Percentiles rank a stretch among this genome's conserved stretches.
phyloP scores from a whole-genome alignment of 768 basidiomycete species.

The Serendipita sp. region DNA sequence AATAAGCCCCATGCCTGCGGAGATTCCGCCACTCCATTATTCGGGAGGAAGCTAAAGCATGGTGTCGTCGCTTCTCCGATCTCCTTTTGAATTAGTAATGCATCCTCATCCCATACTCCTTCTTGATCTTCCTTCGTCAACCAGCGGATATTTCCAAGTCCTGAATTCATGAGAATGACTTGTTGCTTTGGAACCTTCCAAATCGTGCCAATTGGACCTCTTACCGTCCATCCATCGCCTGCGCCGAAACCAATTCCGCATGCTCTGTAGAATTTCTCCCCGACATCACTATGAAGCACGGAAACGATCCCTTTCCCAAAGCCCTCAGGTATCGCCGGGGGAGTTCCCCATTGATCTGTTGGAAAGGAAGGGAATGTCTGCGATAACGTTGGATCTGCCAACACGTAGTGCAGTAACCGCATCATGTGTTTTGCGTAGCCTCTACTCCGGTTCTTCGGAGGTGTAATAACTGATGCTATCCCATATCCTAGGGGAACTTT shows the following conservation, averaged over 20 bases:
- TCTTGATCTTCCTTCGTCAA: conserved; percentile 23
- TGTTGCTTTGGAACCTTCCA: conserved; percentile 21
- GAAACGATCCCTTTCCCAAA: conserved; percentile 31
- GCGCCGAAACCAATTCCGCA: conserved; percentile 22
- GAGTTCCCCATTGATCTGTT: conserved; percentile 23
- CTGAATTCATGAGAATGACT: background rate
- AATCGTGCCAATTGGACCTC: conserved; percentile 22
- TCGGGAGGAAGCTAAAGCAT: conserved; percentile 26
- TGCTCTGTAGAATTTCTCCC: conserved; percentile 27
- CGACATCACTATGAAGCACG: conserved; percentile 37
- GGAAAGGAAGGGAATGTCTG: conserved; percentile 21
- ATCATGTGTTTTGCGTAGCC: conserved; percentile 51
- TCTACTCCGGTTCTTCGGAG: conserved; percentile 28
- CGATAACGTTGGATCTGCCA: conserved; percentile 21
- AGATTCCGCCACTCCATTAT: conserved; percentile 28
- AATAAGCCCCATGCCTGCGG: conserved; percentile 16
- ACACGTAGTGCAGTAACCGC: conserved; percentile 42
- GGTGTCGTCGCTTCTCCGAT: conserved; percentile 2
- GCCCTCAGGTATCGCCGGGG: conserved; percentile 22
- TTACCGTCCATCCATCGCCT: conserved; percentile 29
- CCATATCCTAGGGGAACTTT: conserved; percentile 27
- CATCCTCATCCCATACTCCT: conserved; percentile 27
- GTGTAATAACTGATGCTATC: conserved; percentile 42
- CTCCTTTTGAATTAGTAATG: conserved; percentile 19
- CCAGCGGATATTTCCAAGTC: conserved; percentile 12